Evolutionary conservation across 225 moss, liverwort and hornwort species (phyloP), one percentile per base, ranked within the genome.

Genomic region (Sphagnum tenellum): DNA sequence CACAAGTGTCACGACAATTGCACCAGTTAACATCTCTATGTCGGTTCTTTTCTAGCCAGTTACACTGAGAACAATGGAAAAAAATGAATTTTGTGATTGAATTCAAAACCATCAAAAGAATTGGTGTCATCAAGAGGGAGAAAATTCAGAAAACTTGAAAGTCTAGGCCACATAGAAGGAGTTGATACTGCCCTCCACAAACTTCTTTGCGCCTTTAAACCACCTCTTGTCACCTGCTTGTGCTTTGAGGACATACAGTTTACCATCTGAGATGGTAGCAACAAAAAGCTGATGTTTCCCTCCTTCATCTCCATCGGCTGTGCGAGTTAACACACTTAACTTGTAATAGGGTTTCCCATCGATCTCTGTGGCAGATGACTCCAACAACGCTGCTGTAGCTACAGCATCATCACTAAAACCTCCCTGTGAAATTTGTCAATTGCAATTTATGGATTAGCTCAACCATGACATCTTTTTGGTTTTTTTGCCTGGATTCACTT

Each of bases 221-320:
- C 95, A 96, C 74, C 95, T 88, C 76, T 96, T 92, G 76, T 96
- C 95, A 57, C 95, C 95, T 7, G 95, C 95, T 71, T 96, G 95
- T 7, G 88, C 89, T 80, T 96, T 96, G 62, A 89, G 62, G 63
- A 96, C 63, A 74, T 69, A 96, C 73, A 96, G 59, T 64, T 92
- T 87, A 4, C 95, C 95, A 45, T 68, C 44, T 59, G 84, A 76
- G 52, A 96, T 81, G 12, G 92, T 88, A 52, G 89, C 92, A 5
- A 83, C 78, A 47, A 96, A 79, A 53, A 92, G 67, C 64, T 92
- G 92, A 67, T 96, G 95, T 78, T 82, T 96, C 74, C 95, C 95
- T 73, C 95, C 95, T 77, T 92, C 89, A 55, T 83, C 85, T 56
- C 95, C 95, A 60, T 96, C 95, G 9, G 89, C 95, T 8, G 88